phyloP scores from a whole-genome alignment of 1,284 basidiomycete genomes.

The Naganishia albida region DNA sequence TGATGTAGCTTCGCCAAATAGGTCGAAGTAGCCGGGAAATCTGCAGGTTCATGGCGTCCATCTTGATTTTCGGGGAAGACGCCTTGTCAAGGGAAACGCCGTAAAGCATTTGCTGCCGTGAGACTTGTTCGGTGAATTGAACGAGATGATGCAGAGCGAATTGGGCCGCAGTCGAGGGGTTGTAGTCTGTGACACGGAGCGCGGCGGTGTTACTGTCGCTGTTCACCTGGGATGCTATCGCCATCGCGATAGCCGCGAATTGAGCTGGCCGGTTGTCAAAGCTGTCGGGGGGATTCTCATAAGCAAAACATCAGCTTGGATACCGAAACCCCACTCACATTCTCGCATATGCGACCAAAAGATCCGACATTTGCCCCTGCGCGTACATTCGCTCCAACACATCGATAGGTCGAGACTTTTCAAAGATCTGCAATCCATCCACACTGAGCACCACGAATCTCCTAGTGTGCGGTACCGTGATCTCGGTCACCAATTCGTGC shows the following conservation, averaged over 20 bases:
- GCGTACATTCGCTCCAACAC: constrained; percentile 53
- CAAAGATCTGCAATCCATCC: constrained; percentile 75
- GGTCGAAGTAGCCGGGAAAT: constrained; percentile 24
- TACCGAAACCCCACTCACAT: not conserved
- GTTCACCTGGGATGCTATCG: constrained; percentile 55
- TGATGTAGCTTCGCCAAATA: constrained; percentile 28
- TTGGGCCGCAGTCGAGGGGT: constrained; percentile 28
- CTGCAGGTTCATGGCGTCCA: constrained; percentile 24
- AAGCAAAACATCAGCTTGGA: not conserved
- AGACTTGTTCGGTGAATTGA: constrained; percentile 26
- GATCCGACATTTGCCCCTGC: constrained; percentile 29
- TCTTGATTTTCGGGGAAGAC: constrained; percentile 22
- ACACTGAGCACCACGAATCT: constrained; percentile 86
- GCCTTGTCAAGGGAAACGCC: constrained; percentile 25
- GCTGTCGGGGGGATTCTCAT: too few relatives aligned
- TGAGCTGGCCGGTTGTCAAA: constrained; percentile 80
- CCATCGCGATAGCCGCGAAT: constrained; percentile 87
- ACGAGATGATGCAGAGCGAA: constrained; percentile 33
- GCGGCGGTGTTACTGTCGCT: constrained; percentile 6
- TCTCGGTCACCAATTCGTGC: constrained; percentile 73
- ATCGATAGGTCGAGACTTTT: constrained; percentile 82
- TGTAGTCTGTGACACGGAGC: constrained; percentile 24
- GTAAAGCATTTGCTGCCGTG: constrained; percentile 23
- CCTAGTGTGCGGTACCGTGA: constrained; percentile 63
- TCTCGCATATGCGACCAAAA: constrained; percentile 26